A percentile compares a stretch with the other conserved stretches of the same genome.
These are phyloP conservation scores for Pichia eremophila DNA, from an alignment of 805 yeast genomes.

Conservation along the genomic window DNA sequence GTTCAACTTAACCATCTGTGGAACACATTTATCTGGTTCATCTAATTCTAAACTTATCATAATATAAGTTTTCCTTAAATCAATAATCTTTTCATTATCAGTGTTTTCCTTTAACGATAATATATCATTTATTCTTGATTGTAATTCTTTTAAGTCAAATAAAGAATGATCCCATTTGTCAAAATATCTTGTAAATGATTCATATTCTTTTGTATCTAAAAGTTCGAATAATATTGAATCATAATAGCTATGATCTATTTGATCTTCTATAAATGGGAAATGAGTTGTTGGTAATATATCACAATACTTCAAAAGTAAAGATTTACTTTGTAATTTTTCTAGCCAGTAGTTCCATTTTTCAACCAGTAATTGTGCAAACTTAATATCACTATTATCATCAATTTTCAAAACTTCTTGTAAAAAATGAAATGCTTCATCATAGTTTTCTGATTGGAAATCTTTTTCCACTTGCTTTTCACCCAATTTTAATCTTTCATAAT, in stretches of 20 bases:
- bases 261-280: constrained; percentile 5
- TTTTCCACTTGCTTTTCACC: constrained; percentile 50
- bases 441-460: constrained; percentile 34
- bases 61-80: constrained; percentile 37
- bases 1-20: constrained; percentile 47
- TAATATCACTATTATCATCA: constrained; percentile 15
- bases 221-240: constrained; percentile 39
- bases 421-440: constrained; percentile 49
- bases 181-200: constrained; percentile 34
- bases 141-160: constrained; percentile 36
- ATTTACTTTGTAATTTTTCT: constrained; percentile 38
- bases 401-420: constrained; percentile 32
- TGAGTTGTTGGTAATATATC: constrained; percentile 43
- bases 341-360: constrained; percentile 63
- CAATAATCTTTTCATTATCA: neutral
- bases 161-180: constrained; percentile 48
- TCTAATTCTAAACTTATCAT: constrained; percentile 46
- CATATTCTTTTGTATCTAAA: constrained; percentile 27
- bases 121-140: constrained; percentile 1
- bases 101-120: neutral
- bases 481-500: constrained; percentile 40
- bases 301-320: constrained; percentile 38
- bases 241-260: constrained; percentile 33
- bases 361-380: constrained; percentile 15
- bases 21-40: constrained; percentile 55